These are phyloP conservation scores for Wallacemonas sp. DNA, from an alignment of 208 protist genomes.

Conservation along the genomic window DNA sequence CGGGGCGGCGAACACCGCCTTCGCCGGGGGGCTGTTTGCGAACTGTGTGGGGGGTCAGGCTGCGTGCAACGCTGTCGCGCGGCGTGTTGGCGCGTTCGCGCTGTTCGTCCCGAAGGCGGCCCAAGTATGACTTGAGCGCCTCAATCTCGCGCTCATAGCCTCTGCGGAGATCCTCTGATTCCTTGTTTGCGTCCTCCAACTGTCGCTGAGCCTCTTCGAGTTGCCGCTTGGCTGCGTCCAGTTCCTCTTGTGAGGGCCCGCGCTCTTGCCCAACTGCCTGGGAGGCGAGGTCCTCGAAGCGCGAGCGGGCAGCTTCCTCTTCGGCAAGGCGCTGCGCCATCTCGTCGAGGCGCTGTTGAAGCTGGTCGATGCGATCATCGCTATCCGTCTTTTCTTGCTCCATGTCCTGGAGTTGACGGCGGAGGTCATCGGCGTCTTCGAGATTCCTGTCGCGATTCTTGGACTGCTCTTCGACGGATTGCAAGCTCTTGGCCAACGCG, in stretches of 20 bases:
- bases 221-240: constrained; percentile 20
- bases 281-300: constrained; percentile 44
- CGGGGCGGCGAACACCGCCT: neutral
- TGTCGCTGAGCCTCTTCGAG: constrained; percentile 16
- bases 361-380: constrained; percentile 22
- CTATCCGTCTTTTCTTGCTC: constrained; percentile 21
- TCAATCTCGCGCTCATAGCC: constrained; percentile 40
- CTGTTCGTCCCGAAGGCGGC: constrained; percentile 43
- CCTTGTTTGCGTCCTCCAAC: constrained; percentile 23
- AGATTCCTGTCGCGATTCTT: neutral
- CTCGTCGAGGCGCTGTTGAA: constrained; percentile 24
- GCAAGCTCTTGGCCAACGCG: constrained; percentile 12
- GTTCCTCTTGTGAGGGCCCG: constrained; percentile 28
- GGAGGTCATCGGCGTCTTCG: constrained; percentile 19
- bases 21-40: constrained; percentile 22
- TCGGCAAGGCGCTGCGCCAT: constrained; percentile 23
- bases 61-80: neutral
- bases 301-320: constrained; percentile 29
- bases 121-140: constrained; percentile 44
- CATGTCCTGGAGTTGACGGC: constrained; percentile 24
- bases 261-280: constrained; percentile 28
- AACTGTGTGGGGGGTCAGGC: constrained; percentile 21
- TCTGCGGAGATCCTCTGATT: constrained; percentile 23
- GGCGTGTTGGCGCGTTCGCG: constrained; percentile 9
- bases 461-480: neutral